phyloP scores from a whole-genome alignment of 1,139 yeast species.

The Scheffersomyces insectosa region DNA sequence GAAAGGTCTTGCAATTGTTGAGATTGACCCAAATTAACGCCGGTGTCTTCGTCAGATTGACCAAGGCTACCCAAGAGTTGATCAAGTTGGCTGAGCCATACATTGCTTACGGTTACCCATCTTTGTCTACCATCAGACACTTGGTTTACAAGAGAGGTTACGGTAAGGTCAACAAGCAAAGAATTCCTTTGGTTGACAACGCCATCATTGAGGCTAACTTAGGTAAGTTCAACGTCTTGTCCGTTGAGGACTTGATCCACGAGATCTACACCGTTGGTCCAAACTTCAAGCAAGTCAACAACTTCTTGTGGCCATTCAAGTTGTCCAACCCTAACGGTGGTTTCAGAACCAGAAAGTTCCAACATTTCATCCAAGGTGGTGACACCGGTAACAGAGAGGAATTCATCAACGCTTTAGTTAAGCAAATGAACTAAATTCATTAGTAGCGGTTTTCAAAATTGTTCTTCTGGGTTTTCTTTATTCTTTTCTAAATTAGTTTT shows the following conservation, averaged over 20 bases:
- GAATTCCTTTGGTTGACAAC: constrained; percentile 93
- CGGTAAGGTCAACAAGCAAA: constrained; percentile 99
- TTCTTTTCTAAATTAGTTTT: constrained; percentile 12
- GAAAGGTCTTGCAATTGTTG: constrained; percentile 97
- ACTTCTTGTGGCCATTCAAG: constrained; percentile 99
- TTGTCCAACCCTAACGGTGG: constrained; percentile 99
- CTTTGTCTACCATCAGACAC: constrained; percentile 92
- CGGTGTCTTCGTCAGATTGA: constrained; percentile 96
- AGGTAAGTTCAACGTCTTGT: constrained; percentile 96
- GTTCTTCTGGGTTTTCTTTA: constrained; percentile 10
- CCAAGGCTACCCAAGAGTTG: constrained; percentile 98
- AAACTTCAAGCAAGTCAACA: constrained; percentile 99
- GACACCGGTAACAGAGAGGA: constrained; percentile 99
- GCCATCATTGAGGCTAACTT: constrained; percentile 89
- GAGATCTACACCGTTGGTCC: constrained; percentile 99
- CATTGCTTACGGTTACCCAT: constrained; percentile 99
- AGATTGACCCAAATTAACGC: constrained; percentile 98
- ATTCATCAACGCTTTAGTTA: constrained; percentile 95
- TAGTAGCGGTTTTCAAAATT: constrained; percentile 5
- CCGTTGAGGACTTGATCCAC: constrained; percentile 97
- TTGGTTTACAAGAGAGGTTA: constrained; percentile 99
- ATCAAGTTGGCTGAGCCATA: constrained; percentile 98
- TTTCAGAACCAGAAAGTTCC: constrained; percentile 99
- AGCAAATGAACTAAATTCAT: constrained; percentile 82
- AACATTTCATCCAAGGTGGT: constrained; percentile 99